These are phyloP conservation scores for Fusarium solani-melongenae DNA, from an alignment of 2,329 filamentous ascomycete species.

Conservation along the genomic window DNA sequence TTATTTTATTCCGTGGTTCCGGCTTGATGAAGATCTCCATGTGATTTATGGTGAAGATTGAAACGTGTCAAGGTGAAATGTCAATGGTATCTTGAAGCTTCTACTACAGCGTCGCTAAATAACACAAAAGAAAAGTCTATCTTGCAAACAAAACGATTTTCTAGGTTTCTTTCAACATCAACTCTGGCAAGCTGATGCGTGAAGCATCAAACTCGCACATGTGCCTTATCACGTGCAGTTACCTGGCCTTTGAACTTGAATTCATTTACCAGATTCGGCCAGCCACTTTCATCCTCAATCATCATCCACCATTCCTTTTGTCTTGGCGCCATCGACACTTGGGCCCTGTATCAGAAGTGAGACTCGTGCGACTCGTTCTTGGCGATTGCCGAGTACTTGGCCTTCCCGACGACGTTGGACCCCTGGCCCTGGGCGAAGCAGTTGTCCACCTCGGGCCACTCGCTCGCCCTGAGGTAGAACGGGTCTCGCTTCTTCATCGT, in stretches of 20 bases:
- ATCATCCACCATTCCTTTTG: background rate
- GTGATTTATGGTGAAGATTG: background rate
- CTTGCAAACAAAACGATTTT: background rate
- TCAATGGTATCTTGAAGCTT: background rate
- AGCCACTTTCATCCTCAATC: background rate
- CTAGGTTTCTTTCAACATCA: background rate
- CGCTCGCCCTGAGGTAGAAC: slow-evolving; percentile 33
- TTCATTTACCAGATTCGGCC: background rate
- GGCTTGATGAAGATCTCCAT: background rate
- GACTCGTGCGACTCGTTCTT: slow-evolving; percentile 17
- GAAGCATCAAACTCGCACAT: background rate
- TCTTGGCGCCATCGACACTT: background rate
- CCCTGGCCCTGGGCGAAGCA: slow-evolving; percentile 39
- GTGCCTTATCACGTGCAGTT: background rate
- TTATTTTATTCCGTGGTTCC: background rate
- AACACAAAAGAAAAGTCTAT: background rate
- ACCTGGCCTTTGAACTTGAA: background rate
- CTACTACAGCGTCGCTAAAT: background rate
- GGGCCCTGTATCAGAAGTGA: slow-evolving; percentile 17
- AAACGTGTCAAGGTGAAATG: background rate
- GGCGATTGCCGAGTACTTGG: slow-evolving; percentile 16
- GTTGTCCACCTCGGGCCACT: slow-evolving; percentile 34
- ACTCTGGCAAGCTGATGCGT: background rate
- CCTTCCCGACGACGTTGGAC: slow-evolving; percentile 21
- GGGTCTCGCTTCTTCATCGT: slow-evolving; percentile 38